Evolutionary conservation across 805 yeast genomes (phyloP).

Genomic region (Candida palmyrensis): DNA sequence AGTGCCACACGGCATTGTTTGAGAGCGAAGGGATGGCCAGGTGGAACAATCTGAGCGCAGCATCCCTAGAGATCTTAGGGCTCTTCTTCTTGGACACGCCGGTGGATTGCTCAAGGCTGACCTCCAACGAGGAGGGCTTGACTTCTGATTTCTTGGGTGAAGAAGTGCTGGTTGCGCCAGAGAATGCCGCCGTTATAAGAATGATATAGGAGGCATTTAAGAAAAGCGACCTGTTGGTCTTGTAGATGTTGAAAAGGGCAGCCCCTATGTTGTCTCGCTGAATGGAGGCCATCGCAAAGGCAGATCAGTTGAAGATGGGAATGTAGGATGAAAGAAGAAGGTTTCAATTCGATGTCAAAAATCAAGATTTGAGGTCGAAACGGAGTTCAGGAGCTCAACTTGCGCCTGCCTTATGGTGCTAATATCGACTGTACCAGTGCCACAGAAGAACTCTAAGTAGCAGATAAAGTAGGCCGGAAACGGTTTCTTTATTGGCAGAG

Average conservation of each 20-base stretch:
- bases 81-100: conserved; percentile 11
- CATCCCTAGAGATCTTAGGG: conserved; percentile 24
- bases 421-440: too few relatives aligned
- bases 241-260: conserved; percentile 28
- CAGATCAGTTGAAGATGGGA: too few relatives aligned
- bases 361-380: too few relatives aligned
- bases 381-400: too few relatives aligned
- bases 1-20: conserved; percentile 26
- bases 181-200: conserved; percentile 37
- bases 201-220: conserved; percentile 39
- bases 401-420: too few relatives aligned
- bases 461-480: too few relatives aligned
- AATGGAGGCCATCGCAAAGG: neutral
- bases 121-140: neutral
- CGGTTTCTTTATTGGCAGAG: too few relatives aligned
- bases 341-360: too few relatives aligned
- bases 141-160: neutral
- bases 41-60: conserved; percentile 23
- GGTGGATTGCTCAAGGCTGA: conserved; percentile 4
- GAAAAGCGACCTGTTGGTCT: conserved; percentile 34
- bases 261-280: conserved; percentile 12
- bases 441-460: too few relatives aligned
- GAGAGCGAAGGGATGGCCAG: conserved; percentile 30
- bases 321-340: too few relatives aligned
- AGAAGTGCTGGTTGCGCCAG: conserved; percentile 31